Base-by-base conservation (phyloP, 257 asterid species). In the Salvia rosmarinus region DNA sequence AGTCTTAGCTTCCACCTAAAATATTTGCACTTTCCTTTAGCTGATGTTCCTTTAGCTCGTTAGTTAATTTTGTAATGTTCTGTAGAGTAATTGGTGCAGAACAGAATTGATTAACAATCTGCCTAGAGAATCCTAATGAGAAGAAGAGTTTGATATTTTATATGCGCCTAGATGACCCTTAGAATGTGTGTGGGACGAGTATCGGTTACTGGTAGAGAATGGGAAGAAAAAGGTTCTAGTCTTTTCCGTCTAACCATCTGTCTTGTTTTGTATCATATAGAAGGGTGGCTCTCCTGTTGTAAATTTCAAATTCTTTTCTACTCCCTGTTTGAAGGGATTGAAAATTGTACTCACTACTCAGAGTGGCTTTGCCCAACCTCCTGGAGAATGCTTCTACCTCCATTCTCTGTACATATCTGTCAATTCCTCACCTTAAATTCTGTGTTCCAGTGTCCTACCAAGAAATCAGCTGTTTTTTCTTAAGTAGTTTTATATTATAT, bases 1-100 rank as follows among this genome's bases (percentile, higher is more conserved):
- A 30, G 51, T 50, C 42, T 76, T 50, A 30, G 19, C 49, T 69
- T 62, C 40, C 13, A 51, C 70, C 3, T 30, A 34, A 21, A 28
- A 39, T 44, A 14, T 44, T 43, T 19, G 17, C 47, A 40, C 44
- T 30, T 39, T 46, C n/a, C 9, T 6, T 19, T 44, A 16, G 8
- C 35, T n/a, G 8, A 35, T 5, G 40, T 23, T 46, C n/a, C 5
- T 6, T 19, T 44, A 6, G 8, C 47, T 25, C 21, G 21, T 19
- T 23, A 9, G 54, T 52, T 9, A 34, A 20, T 21, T 32, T 10
- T 28, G 35, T 16, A 25, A 37, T 21, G 30, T 32, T 39, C 9
- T 32, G 19, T 21, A 32, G 60, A 50, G 49, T 34, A 35, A 17
- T 23, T 54, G 42, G 65, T 37, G 16, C 9, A 52, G n/a, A 67